Evolutionary conservation across 1,139 yeast genomes (phyloP).

Genomic region (Kodamaea arcana): DNA sequence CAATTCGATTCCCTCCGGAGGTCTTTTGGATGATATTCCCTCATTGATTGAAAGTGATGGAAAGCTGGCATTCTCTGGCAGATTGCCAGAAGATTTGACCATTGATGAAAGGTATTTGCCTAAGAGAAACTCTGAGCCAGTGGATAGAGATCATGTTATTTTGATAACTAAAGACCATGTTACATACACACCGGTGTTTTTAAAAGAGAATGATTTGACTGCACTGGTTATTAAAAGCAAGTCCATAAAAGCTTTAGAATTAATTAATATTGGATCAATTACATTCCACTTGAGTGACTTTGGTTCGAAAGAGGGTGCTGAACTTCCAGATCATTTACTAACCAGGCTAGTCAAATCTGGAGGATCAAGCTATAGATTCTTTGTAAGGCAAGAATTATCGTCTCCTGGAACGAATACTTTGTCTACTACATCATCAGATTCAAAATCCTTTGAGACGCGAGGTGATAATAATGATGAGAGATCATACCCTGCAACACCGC

Average conservation of each 20-base stretch:
- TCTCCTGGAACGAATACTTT: conserved; percentile 34
- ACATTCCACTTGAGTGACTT: conserved; percentile 71
- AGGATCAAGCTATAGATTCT: conserved; percentile 36
- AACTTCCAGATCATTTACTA: conserved; percentile 49
- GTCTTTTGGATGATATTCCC: conserved; percentile 3
- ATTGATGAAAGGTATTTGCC: conserved; percentile 32
- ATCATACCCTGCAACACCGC: conserved; percentile 57
- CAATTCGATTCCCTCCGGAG: conserved; percentile 2
- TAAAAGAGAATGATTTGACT: conserved; percentile 14
- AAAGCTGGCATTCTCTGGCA: conserved; percentile 2
- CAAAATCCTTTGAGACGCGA: conserved; percentile 45
- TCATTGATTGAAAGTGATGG: conserved; percentile 1
- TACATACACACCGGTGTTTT: conserved; percentile 45
- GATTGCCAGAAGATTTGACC: neutral
- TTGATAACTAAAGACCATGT: conserved; percentile 60
- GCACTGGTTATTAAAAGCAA: conserved; percentile 25
- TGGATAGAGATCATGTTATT: conserved; percentile 17
- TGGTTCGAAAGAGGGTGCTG: conserved; percentile 59
- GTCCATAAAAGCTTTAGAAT: conserved; percentile 36
- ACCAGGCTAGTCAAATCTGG: conserved; percentile 23
- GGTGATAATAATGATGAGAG: conserved; percentile 38
- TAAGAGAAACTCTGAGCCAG: conserved; percentile 8
- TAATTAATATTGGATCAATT: conserved; percentile 37
- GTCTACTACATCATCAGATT: conserved; percentile 45
- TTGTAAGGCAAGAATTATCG: conserved; percentile 37